Percentiles rank a stretch among this genome's conserved stretches.
Conservation (phyloP, 768 basidiomycete species). For the Macrolepiota fuliginosa region DNA sequence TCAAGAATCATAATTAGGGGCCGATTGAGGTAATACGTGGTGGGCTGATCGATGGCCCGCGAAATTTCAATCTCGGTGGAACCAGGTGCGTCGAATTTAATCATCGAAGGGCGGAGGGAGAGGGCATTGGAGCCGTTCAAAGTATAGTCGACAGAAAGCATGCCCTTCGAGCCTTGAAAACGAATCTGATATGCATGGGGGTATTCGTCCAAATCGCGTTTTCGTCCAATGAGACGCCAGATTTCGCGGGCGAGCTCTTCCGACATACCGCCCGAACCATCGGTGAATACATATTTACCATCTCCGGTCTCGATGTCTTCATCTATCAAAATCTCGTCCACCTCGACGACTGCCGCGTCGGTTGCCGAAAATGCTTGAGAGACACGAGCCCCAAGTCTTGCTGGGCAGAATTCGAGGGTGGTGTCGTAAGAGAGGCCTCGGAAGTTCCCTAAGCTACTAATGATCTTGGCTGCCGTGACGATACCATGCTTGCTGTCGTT, state of each 20-base stretch:
- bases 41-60: conserved; percentile 56
- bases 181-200: conserved; percentile 58
- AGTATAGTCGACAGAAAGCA: conserved; percentile 53
- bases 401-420: conserved; percentile 52
- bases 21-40: conserved; percentile 53
- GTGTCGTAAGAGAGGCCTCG: conserved; percentile 40
- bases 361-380: conserved; percentile 76
- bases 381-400: conserved; percentile 66
- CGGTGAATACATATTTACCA: conserved; percentile 53
- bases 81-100: conserved; percentile 58
- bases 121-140: conserved; percentile 44
- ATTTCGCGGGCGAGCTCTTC: conserved; percentile 48
- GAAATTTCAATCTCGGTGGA: conserved; percentile 59
- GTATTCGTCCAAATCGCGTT: conserved; percentile 26
- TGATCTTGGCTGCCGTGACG: conserved; percentile 47
- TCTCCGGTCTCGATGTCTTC: conserved; percentile 31
- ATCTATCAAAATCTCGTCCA: conserved; percentile 41
- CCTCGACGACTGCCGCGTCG: conserved; percentile 42
- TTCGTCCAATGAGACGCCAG: conserved; percentile 32
- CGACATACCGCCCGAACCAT: conserved; percentile 68
- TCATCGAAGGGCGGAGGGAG: conserved; percentile 56
- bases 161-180: conserved; percentile 62
- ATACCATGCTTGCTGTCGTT: conserved; percentile 23
- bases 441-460: conserved; percentile 53
- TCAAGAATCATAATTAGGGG: conserved; percentile 65